Conservation (phyloP, 73 alveolate genomes). For the Halteria grandinella region DNA sequence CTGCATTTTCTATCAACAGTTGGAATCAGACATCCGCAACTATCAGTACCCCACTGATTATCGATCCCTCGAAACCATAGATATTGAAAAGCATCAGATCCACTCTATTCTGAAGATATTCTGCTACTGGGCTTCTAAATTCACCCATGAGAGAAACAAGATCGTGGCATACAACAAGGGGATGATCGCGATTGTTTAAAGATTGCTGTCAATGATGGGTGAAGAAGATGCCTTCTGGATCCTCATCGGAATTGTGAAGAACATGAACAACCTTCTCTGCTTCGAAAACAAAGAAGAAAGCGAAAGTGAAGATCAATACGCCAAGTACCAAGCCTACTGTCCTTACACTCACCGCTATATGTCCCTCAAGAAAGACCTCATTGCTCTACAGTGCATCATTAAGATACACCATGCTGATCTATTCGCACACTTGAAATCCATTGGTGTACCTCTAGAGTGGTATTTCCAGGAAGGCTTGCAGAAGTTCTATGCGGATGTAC, state of each 20-base stretch:
- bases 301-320: neutral
- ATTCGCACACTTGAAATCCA: constrained; percentile 6
- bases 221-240: constrained; percentile 55
- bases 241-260: constrained; percentile 22
- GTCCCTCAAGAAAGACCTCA: constrained; percentile 34
- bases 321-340: neutral
- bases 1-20: too few relatives aligned
- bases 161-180: constrained; percentile 26
- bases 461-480: constrained; percentile 15
- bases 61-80: too few relatives aligned
- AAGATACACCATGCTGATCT: constrained; percentile 17
- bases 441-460: constrained; percentile 22
- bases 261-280: constrained; percentile 8
- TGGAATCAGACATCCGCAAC: too few relatives aligned
- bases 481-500: neutral
- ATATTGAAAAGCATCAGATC: too few relatives aligned
- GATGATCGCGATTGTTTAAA: constrained; percentile 12
- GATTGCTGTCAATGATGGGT: constrained; percentile 32
- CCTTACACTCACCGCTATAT: constrained; percentile 12
- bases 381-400: constrained; percentile 4
- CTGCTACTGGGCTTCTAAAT: constrained; percentile 20
- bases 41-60: too few relatives aligned
- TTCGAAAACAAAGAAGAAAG: constrained; percentile 38
- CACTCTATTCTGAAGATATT: constrained; percentile 22
- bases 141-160: constrained; percentile 8